Conservation (phyloP, 2,329 filamentous ascomycete species). For the Alternaria atra region DNA sequence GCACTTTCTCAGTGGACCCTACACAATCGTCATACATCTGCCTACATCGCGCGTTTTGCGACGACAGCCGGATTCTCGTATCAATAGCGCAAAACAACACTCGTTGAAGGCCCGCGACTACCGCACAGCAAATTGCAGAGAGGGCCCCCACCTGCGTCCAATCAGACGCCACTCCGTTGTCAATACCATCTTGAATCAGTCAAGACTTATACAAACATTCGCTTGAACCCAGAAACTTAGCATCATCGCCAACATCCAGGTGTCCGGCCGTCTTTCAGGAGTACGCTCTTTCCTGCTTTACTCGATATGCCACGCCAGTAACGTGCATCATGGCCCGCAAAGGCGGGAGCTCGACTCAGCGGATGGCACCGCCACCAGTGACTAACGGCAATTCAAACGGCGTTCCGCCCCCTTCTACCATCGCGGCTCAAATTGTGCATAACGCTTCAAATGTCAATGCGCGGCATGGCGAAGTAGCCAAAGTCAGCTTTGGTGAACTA, state of each 20-base stretch:
- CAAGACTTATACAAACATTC: background rate
- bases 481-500: constrained; percentile 78
- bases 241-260: background rate
- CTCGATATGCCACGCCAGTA: constrained; percentile 38
- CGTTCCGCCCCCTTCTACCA: constrained; percentile 72
- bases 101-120: background rate
- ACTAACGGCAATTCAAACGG: constrained; percentile 32
- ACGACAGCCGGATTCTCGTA: background rate
- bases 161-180: constrained; percentile 10
- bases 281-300: background rate
- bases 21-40: background rate
- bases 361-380: constrained; percentile 31
- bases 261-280: background rate
- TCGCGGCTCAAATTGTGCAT: constrained; percentile 87
- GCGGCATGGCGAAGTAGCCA: constrained; percentile 70
- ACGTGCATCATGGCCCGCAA: constrained; percentile 53
- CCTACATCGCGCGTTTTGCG: background rate
- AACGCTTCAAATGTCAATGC: constrained; percentile 74
- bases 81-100: background rate
- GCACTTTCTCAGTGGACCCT: background rate
- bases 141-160: constrained; percentile 4
- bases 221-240: background rate
- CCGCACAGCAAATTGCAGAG: background rate
- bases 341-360: constrained; percentile 46
- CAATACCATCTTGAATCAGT: background rate